A percentile compares a stretch with the other conserved stretches of the same genome.
These are phyloP conservation scores for Ceratobasidium sp. DNA, from an alignment of 1,284 basidiomycete species.

Conservation along the genomic window DNA sequence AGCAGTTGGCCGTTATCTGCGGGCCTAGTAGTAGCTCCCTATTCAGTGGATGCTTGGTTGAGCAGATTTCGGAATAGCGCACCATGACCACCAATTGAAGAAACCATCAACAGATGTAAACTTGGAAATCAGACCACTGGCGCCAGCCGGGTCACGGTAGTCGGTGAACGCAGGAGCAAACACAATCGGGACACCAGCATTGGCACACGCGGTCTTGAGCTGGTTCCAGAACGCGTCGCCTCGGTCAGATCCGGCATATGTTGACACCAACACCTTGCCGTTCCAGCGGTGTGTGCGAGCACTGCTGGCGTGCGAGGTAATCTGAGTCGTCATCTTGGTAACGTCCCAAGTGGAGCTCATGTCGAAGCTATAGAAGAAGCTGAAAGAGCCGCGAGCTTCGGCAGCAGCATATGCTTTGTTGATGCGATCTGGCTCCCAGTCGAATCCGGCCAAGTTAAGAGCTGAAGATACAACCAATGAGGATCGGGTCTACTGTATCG, in stretches of 20 bases:
- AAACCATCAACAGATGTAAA: constrained; percentile 58
- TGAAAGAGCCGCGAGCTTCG: constrained; percentile 53
- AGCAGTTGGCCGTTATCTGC: constrained; percentile 53
- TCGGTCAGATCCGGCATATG: constrained; percentile 54
- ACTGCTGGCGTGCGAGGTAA: constrained; percentile 52
- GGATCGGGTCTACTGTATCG: constrained; percentile 45
- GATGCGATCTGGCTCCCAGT: constrained; percentile 55
- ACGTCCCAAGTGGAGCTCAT: constrained; percentile 53
- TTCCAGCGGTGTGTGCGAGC: constrained; percentile 54
- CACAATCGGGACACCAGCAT: constrained; percentile 53
- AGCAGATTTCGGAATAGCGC: constrained; percentile 16
- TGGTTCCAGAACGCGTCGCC: constrained; percentile 55
- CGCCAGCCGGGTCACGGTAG: constrained; percentile 54
- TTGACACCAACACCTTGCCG: constrained; percentile 55
- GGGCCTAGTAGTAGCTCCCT: constrained; percentile 50
- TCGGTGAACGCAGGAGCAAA: constrained; percentile 57
- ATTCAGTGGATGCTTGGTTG: too few species aligned
- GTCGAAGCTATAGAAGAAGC: constrained; percentile 58
- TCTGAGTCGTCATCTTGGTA: constrained; percentile 50
- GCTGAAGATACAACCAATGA: not conserved
- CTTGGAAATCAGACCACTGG: constrained; percentile 52
- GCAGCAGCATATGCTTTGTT: constrained; percentile 56
- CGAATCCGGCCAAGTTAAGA: constrained; percentile 39
- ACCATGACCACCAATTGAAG: constrained; percentile 61
- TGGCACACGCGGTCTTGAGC: constrained; percentile 53